A percentile compares a stretch with the other conserved stretches of the same genome.
These are phyloP conservation scores for Vaccinium myrtillus DNA, from an alignment of 148 eudicot genomes.

Conservation along the genomic window DNA sequence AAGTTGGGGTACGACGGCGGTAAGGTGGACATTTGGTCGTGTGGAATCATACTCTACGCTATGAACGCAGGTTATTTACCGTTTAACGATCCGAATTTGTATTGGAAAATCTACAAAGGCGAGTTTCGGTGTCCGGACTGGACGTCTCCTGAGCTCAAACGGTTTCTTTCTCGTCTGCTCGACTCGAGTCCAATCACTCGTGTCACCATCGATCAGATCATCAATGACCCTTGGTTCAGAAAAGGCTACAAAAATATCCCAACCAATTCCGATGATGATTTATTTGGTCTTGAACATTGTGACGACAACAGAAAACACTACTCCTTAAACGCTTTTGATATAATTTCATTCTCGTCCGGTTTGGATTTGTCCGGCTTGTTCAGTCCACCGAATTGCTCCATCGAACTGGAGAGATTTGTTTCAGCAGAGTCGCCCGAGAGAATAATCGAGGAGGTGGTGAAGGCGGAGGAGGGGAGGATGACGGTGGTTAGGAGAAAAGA, in stretches of 20 bases:
- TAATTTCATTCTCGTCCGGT: constrained; percentile 63
- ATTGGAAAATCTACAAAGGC: constrained; percentile 64
- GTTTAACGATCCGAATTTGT: constrained; percentile 65
- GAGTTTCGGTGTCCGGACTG: constrained; percentile 60
- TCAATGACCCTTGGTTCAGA: constrained; percentile 60
- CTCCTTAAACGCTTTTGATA: constrained; percentile 60
- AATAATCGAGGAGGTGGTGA: constrained; percentile 44
- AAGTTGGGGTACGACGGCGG: constrained; percentile 78
- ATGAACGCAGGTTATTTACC: constrained; percentile 69
- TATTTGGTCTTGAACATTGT: constrained; percentile 9
- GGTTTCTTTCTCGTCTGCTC: constrained; percentile 42
- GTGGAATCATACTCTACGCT: constrained; percentile 62
- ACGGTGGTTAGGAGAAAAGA: constrained; percentile 31
- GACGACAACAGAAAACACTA: neutral
- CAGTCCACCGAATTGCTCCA: constrained; percentile 10
- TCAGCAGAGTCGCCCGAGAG: constrained; percentile 39
- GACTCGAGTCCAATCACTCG: constrained; percentile 62
- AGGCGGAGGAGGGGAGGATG: constrained; percentile 34
- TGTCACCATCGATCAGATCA: constrained; percentile 50
- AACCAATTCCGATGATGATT: neutral
- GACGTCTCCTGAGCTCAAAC: constrained; percentile 53
- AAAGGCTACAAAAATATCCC: constrained; percentile 39
- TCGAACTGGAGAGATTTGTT: constrained; percentile 42
- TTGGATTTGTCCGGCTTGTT: constrained; percentile 58
- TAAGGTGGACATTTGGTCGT: constrained; percentile 69